These are phyloP conservation scores for Mortierella antarctica DNA, from an alignment of 192 early-diverging fungal species.

Conservation along the genomic window DNA sequence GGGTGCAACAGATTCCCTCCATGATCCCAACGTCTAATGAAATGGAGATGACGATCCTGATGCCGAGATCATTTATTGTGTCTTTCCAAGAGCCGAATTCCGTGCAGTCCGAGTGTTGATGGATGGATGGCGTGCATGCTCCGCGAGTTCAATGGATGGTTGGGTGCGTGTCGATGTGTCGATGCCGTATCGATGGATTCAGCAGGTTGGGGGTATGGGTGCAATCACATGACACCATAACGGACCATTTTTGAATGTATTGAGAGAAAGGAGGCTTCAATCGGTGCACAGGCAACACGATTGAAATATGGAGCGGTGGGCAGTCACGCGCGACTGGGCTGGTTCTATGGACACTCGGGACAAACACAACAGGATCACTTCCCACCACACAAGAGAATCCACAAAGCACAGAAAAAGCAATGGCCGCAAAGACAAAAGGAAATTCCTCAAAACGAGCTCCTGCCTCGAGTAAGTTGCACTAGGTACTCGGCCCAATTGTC, in stretches of 20 bases:
- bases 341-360: background rate
- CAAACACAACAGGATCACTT: slow-evolving; percentile 16
- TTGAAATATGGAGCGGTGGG: no score
- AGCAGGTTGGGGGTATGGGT: background rate
- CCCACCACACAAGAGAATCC: background rate
- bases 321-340: background rate
- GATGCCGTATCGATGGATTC: background rate
- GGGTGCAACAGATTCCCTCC: background rate
- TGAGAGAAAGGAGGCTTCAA: slow-evolving; percentile 35
- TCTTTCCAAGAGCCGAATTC: no score
- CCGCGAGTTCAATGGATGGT: slow-evolving; percentile 7
- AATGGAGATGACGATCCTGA: background rate
- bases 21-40: background rate
- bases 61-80: background rate
- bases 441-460: slow-evolving; percentile 27
- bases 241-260: slow-evolving; percentile 41
- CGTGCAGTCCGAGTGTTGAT: background rate
- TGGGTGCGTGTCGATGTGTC: slow-evolving; percentile 1
- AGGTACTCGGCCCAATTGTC: no score
- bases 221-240: slow-evolving; percentile 29
- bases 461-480: slow-evolving; percentile 16
- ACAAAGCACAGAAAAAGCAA: slow-evolving; percentile 3
- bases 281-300: no score
- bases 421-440: slow-evolving; percentile 39
- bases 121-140: slow-evolving; percentile 14